Evolutionary conservation across 441 rosid species (phyloP), one percentile per base, ranked within the genome.

Genomic region (Euphorbia schlechtendalii): DNA sequence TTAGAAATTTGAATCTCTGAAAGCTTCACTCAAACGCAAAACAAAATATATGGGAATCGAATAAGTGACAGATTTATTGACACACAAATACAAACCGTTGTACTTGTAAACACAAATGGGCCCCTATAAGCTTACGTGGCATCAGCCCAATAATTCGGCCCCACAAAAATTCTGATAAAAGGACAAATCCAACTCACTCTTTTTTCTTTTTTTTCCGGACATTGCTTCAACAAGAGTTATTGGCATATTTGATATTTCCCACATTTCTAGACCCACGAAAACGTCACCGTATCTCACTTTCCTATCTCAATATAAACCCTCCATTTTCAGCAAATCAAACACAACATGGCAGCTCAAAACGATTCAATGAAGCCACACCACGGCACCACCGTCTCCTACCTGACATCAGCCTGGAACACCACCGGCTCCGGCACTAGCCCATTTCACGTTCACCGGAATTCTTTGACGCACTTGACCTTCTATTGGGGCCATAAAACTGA

Each of bases 401-500:
- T 56, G 15, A 63, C 80, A n/a, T 63, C 70, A 56, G 76, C 76
- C 0, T 81, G 82, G 80, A 68, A 73, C 75, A 55, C 74, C 25
- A 59, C 68, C 5, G 71, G 73, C 52, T 10, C 34, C 36, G 21
- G 34, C 52, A 14, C 20, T 28, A 17, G 52, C 20, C 20, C n/a
- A 8, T 2, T 70, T 46, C 81, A 70, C 67, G 59, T 65, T 20
- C 81, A 56, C 63, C 74, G 65, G 21, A 74, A 53, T 9, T 3
- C 64, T 25, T 25, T 63, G 49, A 11, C 58, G 57, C 94, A 78
- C 63, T 76, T 55, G 77, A 41, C 80, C 25, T 87, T 92, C 74
- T 82, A 48, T 62, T 92, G 98, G 98, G 92, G 96, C 27, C 78
- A 84, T 65, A 76, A 51, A 32, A 54, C 86, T 1, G 69, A 74